Conservation (phyloP, 352 stramenopile species). For the Pythium periplocum region DNA sequence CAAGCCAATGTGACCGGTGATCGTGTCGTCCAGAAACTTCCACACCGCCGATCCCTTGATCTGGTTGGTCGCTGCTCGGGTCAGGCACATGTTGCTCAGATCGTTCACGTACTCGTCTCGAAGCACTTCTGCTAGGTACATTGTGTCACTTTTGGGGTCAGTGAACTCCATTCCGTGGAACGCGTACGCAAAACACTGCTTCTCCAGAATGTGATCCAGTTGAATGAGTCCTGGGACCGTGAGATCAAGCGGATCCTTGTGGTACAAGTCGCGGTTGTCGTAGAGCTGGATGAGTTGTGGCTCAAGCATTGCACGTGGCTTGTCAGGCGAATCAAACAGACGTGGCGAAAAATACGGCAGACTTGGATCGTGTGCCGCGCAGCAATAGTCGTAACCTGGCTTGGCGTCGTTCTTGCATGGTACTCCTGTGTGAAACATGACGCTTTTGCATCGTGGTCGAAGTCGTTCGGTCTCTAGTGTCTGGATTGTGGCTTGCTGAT, state of each 20-base stretch:
- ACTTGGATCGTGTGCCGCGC: conserved; percentile 28
- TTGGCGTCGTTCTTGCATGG: conserved; percentile 23
- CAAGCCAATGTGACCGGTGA: conserved; percentile 24
- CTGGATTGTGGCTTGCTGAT: conserved; percentile 5
- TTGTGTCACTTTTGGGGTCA: conserved; percentile 12
- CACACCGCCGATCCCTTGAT: conserved; percentile 34
- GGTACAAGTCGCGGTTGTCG: conserved; percentile 29
- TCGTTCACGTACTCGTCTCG: conserved; percentile 27
- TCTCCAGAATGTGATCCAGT: conserved; percentile 43
- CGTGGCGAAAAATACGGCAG: conserved; percentile 22
- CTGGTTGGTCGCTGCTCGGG: conserved; percentile 32
- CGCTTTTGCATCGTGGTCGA: conserved; percentile 15
- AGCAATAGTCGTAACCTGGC: conserved; percentile 27
- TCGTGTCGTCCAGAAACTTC: conserved; percentile 34
- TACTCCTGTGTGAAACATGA: conserved; percentile 7
- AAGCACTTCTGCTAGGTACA: conserved; percentile 19
- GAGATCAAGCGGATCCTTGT: conserved; percentile 26
- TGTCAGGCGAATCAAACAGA: conserved; percentile 24
- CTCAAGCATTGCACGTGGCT: conserved; percentile 19
- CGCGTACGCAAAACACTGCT: conserved; percentile 36
- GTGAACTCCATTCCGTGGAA: conserved; percentile 23
- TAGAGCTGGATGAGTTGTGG: conserved; percentile 20
- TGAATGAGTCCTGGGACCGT: conserved; percentile 20
- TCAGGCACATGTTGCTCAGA: conserved; percentile 36
- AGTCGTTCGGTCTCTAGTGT: not conserved